Evolutionary conservation across 805 yeast genomes (phyloP).

Genomic region (Torulaspora quercuum): DNA sequence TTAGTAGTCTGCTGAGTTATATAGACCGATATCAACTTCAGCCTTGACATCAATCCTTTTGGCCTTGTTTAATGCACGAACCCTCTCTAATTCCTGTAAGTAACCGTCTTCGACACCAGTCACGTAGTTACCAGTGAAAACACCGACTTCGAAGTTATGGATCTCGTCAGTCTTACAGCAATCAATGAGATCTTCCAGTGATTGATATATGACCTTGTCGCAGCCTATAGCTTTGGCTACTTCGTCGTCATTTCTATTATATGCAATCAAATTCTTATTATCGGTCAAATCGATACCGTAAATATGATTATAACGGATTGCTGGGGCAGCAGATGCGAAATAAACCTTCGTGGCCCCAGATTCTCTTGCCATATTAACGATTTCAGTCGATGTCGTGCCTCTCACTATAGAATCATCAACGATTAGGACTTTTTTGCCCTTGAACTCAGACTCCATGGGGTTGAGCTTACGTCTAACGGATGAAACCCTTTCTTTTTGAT

Average conservation of each 20-base stretch:
- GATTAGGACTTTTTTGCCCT: slow-evolving; percentile 75
- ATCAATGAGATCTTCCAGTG: slow-evolving; percentile 72
- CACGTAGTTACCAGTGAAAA: slow-evolving; percentile 88
- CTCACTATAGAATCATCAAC: slow-evolving; percentile 97
- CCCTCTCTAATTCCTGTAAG: slow-evolving; percentile 72
- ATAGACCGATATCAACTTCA: slow-evolving; percentile 64
- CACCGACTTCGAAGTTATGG: slow-evolving; percentile 85
- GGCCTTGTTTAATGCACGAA: slow-evolving; percentile 71
- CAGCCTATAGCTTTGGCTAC: slow-evolving; percentile 81
- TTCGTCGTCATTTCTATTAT: slow-evolving; percentile 66
- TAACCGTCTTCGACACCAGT: slow-evolving; percentile 91
- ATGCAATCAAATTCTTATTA: slow-evolving; percentile 89
- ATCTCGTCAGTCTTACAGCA: slow-evolving; percentile 58
- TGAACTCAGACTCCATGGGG: slow-evolving; percentile 93
- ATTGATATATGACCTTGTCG: slow-evolving; percentile 86
- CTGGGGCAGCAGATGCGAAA: slow-evolving; percentile 96
- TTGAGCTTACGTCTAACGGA: slow-evolving; percentile 91
- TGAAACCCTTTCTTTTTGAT: slow-evolving; percentile 89
- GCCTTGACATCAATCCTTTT: slow-evolving; percentile 67
- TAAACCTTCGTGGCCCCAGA: slow-evolving; percentile 96
- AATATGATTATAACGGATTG: slow-evolving; percentile 93
- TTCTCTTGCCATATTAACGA: slow-evolving; percentile 96
- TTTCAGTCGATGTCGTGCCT: slow-evolving; percentile 96
- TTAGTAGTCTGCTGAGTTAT: slow-evolving; percentile 54
- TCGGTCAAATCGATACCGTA: slow-evolving; percentile 98